Evolutionary conservation across 495 filamentous ascomycete species (phyloP).

Genomic region (Lasiosphaeria hispida): DNA sequence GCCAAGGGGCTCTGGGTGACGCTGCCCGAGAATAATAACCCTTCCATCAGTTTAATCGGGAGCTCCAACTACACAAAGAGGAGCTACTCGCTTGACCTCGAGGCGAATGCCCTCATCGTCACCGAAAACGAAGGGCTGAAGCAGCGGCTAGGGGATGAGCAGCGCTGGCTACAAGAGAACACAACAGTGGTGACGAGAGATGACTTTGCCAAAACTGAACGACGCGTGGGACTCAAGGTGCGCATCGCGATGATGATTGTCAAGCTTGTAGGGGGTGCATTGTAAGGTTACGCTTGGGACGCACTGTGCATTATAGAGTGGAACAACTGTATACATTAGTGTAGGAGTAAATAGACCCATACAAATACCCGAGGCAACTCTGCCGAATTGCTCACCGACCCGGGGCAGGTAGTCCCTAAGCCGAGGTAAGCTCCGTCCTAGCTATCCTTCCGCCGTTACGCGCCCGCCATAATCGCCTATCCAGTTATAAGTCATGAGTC

Average conservation of each 20-base stretch:
- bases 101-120: slow-evolving; percentile 79
- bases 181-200: slow-evolving; percentile 63
- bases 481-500: too few relatives aligned
- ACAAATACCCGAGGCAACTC: too few relatives aligned
- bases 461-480: too few relatives aligned
- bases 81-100: slow-evolving; percentile 87
- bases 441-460: too few relatives aligned
- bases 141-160: slow-evolving; percentile 70
- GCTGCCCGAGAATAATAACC: slow-evolving; percentile 55
- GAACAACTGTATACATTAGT: too few relatives aligned
- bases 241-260: slow-evolving; percentile 90
- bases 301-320: too few relatives aligned
- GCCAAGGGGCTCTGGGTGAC: slow-evolving; percentile 96
- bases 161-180: slow-evolving; percentile 70
- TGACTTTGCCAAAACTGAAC: slow-evolving; percentile 75
- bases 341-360: too few relatives aligned
- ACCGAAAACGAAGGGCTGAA: slow-evolving; percentile 75
- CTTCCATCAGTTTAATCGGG: slow-evolving; percentile 79
- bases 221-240: slow-evolving; percentile 81
- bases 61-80: slow-evolving; percentile 95
- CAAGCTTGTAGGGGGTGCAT: slow-evolving; percentile 64
- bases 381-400: too few relatives aligned
- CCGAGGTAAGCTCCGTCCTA: too few relatives aligned
- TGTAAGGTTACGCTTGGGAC: slow-evolving; percentile 40
- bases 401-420: too few relatives aligned